phyloP scores from a whole-genome alignment of 495 filamentous ascomycete species.

The Neurospora tetraspora region DNA sequence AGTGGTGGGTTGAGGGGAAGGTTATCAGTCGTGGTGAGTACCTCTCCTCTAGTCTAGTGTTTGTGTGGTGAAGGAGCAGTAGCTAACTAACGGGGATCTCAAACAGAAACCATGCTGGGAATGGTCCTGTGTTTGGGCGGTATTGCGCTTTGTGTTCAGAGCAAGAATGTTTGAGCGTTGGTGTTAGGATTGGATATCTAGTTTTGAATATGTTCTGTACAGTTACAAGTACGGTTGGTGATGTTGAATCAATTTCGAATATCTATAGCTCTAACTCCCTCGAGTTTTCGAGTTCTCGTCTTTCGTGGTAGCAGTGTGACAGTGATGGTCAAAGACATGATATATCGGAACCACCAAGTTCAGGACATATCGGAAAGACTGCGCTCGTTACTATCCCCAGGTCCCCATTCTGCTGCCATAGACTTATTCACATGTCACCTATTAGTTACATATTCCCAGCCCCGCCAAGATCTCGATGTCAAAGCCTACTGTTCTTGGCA shows the following conservation, averaged over 20 bases:
- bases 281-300: neutral
- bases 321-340: neutral
- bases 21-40: conserved; percentile 64
- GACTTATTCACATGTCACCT: neutral
- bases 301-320: neutral
- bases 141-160: conserved; percentile 79
- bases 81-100: conserved; percentile 2
- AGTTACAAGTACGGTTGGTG: neutral
- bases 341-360: neutral
- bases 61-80: no score
- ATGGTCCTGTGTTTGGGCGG: conserved; percentile 73
- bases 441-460: neutral
- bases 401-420: no score
- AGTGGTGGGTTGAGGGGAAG: conserved; percentile 92
- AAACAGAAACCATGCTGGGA: conserved; percentile 75
- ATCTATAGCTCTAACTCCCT: neutral
- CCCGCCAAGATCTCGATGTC: neutral
- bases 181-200: neutral
- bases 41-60: neutral
- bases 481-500: neutral
- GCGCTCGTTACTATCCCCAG: no score
- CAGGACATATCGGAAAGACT: neutral
- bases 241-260: neutral
- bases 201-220: neutral
- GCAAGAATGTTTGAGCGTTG: conserved; percentile 26